Evolutionary conservation across 306 rosid species (phyloP), one percentile per base, ranked within the genome.

Genomic region (Inga leiocalycina): DNA sequence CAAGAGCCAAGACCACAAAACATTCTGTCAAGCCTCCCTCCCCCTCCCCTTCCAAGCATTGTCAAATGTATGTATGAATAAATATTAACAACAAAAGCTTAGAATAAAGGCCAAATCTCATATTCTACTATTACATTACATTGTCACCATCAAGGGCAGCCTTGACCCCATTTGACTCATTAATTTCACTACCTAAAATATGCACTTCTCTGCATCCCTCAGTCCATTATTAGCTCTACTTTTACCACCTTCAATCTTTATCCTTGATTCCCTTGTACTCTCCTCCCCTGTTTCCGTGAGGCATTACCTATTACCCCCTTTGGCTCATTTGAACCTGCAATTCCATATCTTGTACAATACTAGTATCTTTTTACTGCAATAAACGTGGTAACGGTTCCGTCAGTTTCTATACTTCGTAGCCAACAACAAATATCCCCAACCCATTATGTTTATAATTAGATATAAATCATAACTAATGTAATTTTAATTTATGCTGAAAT

Each of bases 101-200:
- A 49, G 72, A 37, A 51, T 61, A 30, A n/a, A 24, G 6, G 15
- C 45, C 79, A 62, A 22, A 27, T 10, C 64, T n/a, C 5, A 1
- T 49, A 14, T 49, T 15, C 19, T 49, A 49, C 56, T 14, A 49
- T 49, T 49, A 67, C 74, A 67, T 14, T n/a, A 67, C 74, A 67
- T 14, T n/a, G 48, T 44, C 84, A 46, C 65, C 49, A n/a, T 71
- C 85, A 78, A 59, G 15, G 82, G 69, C 80, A 67, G 35, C 27
- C 27, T 54, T 51, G 86, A 84, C 87, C 85, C 85, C 80, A 27
- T 64, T 80, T 76, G 35, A 62, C 32, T 77, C 20, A 41, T 81
- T 61, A 54, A 71, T 71, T 35, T 76, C 15, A 30, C 13, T 62
- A 62, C 78, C 34, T 49, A 35, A 67, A 57, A 57, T 9, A 11